Conservation (phyloP, 2,329 filamentous ascomycete genomes). For the Dothideomycetes sp. region DNA sequence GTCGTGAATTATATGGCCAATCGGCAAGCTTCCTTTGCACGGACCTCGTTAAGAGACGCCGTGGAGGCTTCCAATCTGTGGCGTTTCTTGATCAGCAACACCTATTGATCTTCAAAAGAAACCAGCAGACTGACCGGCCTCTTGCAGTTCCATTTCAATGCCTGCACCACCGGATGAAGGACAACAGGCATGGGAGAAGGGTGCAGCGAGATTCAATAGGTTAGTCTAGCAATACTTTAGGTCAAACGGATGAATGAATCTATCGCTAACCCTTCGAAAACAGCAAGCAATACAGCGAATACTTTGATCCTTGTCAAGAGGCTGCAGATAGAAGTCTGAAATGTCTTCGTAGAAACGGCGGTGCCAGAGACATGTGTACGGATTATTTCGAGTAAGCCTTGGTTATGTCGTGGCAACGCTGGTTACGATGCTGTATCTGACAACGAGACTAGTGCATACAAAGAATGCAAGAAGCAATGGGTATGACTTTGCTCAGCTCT, state of each 20-base stretch:
- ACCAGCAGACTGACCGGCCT: background rate
- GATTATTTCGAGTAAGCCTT: constrained; percentile 92
- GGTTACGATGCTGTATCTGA: too few relatives aligned
- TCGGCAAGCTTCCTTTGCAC: background rate
- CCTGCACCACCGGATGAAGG: constrained; percentile 7
- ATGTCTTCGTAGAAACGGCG: constrained; percentile 80
- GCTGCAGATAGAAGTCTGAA: constrained; percentile 74
- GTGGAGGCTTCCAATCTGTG: too few relatives aligned
- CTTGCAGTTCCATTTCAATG: background rate
- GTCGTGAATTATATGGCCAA: too few relatives aligned
- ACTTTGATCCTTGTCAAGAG: constrained; percentile 91
- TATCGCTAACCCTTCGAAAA: constrained; percentile 1
- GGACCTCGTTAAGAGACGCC: background rate
- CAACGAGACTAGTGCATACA: constrained; percentile 85
- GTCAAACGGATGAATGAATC: too few relatives aligned
- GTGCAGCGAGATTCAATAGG: constrained; percentile 29
- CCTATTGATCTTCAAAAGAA: too few relatives aligned
- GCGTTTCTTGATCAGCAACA: background rate
- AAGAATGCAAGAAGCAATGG: constrained; percentile 92
- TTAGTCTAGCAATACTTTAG: too few relatives aligned
- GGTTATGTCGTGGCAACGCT: too few relatives aligned
- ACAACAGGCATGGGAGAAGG: constrained; percentile 20
- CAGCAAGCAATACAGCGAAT: constrained; percentile 83
- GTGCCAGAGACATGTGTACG: constrained; percentile 77
- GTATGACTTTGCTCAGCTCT: too few relatives aligned